A percentile compares a stretch with the other conserved stretches of the same genome.
Conservation (phyloP, 768 basidiomycete genomes). For the Mycena maculata region DNA sequence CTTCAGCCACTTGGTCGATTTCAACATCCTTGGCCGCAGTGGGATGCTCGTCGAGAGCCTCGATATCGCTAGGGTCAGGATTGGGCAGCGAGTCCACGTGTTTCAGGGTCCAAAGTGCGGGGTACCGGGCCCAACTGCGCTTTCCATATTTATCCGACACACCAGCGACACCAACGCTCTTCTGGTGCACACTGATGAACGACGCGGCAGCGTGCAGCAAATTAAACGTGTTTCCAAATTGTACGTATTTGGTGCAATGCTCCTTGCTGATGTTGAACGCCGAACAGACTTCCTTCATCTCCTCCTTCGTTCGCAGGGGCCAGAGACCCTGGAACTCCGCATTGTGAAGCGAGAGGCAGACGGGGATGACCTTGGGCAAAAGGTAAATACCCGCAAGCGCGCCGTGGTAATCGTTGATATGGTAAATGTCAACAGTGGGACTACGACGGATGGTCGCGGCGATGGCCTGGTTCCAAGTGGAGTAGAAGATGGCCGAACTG, state of each 20-base stretch:
- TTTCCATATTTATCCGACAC: constrained; percentile 99
- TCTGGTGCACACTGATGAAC: constrained; percentile 93
- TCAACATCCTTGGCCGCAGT: constrained; percentile 76
- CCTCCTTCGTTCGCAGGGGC: constrained; percentile 96
- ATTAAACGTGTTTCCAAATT: constrained; percentile 98
- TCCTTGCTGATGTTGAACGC: constrained; percentile 98
- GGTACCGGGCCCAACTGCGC: constrained; percentile 96
- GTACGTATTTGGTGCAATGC: constrained; percentile 95
- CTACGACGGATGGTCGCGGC: constrained; percentile 88
- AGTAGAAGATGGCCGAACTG: constrained; percentile 96
- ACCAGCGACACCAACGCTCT: constrained; percentile 93
- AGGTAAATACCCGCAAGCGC: constrained; percentile 92
- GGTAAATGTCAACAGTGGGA: constrained; percentile 93
- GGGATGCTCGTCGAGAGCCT: constrained; percentile 87
- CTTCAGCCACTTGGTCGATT: constrained; percentile 85
- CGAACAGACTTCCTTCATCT: constrained; percentile 98
- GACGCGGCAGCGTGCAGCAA: constrained; percentile 92
- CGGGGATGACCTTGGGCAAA: constrained; percentile 89
- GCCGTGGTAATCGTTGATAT: constrained; percentile 96
- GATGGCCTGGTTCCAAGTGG: constrained; percentile 98
- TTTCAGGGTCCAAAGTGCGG: constrained; percentile 94
- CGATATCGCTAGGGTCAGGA: constrained; percentile 95
- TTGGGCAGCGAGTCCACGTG: constrained; percentile 96
- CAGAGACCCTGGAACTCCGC: constrained; percentile 98
- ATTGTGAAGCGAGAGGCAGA: constrained; percentile 94